Percentiles rank a stretch among this genome's conserved stretches.
phyloP scores from a whole-genome alignment of 1,284 basidiomycete genomes.

The Trametes pubescens region DNA sequence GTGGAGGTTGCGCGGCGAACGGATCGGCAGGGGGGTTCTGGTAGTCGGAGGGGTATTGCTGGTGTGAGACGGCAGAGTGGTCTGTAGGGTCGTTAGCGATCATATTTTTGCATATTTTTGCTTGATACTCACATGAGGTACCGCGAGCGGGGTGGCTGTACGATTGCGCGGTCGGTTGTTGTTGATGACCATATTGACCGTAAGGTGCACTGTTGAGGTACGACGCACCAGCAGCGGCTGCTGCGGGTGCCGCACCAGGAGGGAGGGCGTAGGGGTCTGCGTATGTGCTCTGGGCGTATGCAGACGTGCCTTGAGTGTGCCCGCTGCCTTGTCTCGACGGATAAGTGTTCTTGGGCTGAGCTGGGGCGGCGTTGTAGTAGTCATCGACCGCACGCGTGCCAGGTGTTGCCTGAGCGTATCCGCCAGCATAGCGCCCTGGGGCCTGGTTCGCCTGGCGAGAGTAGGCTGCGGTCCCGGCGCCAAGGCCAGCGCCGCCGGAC shows the following conservation, averaged over 20 bases:
- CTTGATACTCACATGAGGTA: constrained; percentile 58
- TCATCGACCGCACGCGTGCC: constrained; percentile 79
- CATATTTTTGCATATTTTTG: background rate
- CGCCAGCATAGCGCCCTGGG: constrained; percentile 49
- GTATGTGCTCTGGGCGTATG: constrained; percentile 37
- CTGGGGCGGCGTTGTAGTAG: constrained; percentile 60
- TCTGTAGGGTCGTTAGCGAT: constrained; percentile 47
- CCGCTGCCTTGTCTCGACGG: constrained; percentile 55
- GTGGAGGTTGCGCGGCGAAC: constrained; percentile 49
- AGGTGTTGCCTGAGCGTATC: constrained; percentile 67
- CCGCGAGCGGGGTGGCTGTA: constrained; percentile 65
- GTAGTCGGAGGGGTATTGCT: constrained; percentile 57
- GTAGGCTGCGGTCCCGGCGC: constrained; percentile 38
- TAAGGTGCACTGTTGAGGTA: constrained; percentile 24
- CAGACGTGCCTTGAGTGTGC: constrained; percentile 48
- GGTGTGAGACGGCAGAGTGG: constrained; percentile 55
- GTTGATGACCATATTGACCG: constrained; percentile 40
- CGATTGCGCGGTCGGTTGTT: constrained; percentile 44
- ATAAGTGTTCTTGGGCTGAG: constrained; percentile 49
- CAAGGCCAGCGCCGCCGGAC: constrained; percentile 34
- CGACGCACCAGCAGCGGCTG: constrained; percentile 35
- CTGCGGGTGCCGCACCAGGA: constrained; percentile 28
- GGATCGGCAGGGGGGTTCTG: constrained; percentile 54
- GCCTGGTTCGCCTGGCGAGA: constrained; percentile 43
- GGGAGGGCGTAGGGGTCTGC: constrained; percentile 40